Evolutionary conservation across 169 alveolate species (phyloP).

Genomic region (Plasmodium relictum): DNA sequence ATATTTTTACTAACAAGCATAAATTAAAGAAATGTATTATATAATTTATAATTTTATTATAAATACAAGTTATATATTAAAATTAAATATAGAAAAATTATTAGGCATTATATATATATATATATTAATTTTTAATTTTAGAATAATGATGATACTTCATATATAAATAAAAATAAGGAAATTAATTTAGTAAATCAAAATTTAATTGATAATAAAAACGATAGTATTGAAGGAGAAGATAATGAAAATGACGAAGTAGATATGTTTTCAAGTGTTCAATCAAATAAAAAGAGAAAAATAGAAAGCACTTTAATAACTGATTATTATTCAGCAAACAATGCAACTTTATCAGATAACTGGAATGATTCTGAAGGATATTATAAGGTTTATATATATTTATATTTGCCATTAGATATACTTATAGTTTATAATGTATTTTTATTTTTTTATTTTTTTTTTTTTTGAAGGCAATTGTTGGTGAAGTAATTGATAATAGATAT

Average conservation of each 20-base stretch:
- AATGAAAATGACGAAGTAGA: conserved; percentile 67
- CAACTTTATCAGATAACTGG: conserved; percentile 86
- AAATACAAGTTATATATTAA: no score
- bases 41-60: no score
- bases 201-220: neutral
- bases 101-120: neutral
- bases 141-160: conserved; percentile 37
- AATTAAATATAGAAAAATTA: neutral
- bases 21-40: neutral
- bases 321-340: conserved; percentile 61
- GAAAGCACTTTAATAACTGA: conserved; percentile 51
- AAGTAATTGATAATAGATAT: conserved; percentile 89
- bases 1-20: neutral
- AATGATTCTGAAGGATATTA: conserved; percentile 89
- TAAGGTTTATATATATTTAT: conserved; percentile 73
- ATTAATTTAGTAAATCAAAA: neutral
- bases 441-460: neutral
- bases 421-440: no score
- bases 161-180: conserved; percentile 25
- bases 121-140: neutral
- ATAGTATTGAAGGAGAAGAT: conserved; percentile 29
- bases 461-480: conserved; percentile 91
- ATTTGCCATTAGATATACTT: neutral
- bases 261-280: conserved; percentile 63
- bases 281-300: conserved; percentile 54